Conservation (phyloP, 2,329 filamentous ascomycete species). For the Beauveria varroae region DNA sequence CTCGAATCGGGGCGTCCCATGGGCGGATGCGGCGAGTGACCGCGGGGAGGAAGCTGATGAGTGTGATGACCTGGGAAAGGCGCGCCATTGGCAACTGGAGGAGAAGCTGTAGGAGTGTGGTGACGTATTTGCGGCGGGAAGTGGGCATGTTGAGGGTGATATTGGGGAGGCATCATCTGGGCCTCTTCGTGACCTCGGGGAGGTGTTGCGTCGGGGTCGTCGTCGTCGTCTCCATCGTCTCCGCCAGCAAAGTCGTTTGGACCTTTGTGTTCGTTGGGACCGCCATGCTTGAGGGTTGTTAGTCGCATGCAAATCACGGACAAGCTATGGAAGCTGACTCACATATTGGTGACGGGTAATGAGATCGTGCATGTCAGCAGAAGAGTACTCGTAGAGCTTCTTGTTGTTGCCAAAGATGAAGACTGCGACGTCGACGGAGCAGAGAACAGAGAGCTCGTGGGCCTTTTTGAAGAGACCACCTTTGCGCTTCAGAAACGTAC, state of each 20-base stretch:
- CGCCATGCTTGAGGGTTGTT: constrained; percentile 61
- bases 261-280: constrained; percentile 92
- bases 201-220: constrained; percentile 61
- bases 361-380: constrained; percentile 84
- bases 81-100: constrained; percentile 74
- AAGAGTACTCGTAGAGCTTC: constrained; percentile 97
- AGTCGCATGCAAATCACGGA: constrained; percentile 10
- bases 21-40: constrained; percentile 75
- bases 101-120: constrained; percentile 77
- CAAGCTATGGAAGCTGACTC: constrained; percentile 31
- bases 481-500: constrained; percentile 97
- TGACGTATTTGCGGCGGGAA: constrained; percentile 75
- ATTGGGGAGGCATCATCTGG: constrained; percentile 63
- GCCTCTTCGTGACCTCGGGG: constrained; percentile 56
- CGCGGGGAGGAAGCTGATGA: constrained; percentile 43
- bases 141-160: constrained; percentile 59
- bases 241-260: constrained; percentile 85
- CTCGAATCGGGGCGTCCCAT: constrained; percentile 60
- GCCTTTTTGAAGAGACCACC: constrained; percentile 99
- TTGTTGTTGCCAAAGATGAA: constrained; percentile 99
- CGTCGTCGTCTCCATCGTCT: constrained; percentile 78
- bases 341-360: constrained; percentile 87
- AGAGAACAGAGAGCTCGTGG: constrained; percentile 94
- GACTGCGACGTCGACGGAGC: constrained; percentile 95
- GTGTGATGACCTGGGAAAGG: constrained; percentile 50